These are phyloP conservation scores for Penicillium arizonense DNA, from an alignment of 495 filamentous ascomycete species.

Conservation along the genomic window DNA sequence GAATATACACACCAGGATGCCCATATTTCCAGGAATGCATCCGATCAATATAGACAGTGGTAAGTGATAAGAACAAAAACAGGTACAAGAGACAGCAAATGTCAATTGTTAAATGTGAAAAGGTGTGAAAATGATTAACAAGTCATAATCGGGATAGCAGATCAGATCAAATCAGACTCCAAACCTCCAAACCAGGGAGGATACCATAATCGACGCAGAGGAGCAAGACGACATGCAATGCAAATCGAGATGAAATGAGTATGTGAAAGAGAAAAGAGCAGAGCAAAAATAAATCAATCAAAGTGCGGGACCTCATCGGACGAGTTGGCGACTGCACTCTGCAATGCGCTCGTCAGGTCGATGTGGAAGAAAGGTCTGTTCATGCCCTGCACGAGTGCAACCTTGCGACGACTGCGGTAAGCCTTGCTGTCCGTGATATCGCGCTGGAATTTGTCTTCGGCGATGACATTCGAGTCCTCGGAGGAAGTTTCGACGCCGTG, in stretches of 20 bases:
- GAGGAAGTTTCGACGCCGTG: slow-evolving; percentile 32
- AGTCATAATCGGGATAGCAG: slow-evolving; percentile 19
- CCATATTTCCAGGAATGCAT: not conserved
- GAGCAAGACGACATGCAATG: slow-evolving; percentile 2
- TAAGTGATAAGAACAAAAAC: slow-evolving; percentile 1
- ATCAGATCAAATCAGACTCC: slow-evolving; percentile 19
- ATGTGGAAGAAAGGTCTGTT: slow-evolving; percentile 93
- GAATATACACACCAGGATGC: not conserved
- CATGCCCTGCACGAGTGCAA: slow-evolving; percentile 76
- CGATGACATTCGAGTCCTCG: slow-evolving; percentile 26
- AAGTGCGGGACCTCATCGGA: slow-evolving; percentile 24
- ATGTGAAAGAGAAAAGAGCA: not conserved
- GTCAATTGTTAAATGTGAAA: slow-evolving; percentile 1
- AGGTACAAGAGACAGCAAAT: not conserved
- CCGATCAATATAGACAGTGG: slow-evolving; percentile 2
- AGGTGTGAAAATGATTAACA: slow-evolving; percentile 12
- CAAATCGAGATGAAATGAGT: slow-evolving; percentile 6
- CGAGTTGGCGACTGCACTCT: slow-evolving; percentile 80
- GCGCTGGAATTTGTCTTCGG: slow-evolving; percentile 43
- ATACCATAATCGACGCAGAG: slow-evolving; percentile 17
- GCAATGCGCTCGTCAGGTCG: slow-evolving; percentile 86
- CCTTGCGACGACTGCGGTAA: slow-evolving; percentile 40
- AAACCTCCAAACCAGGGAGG: slow-evolving; percentile 27
- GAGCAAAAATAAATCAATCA: not conserved
- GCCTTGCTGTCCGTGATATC: slow-evolving; percentile 46